Evolutionary conservation across 495 filamentous ascomycete genomes (phyloP).

Genomic region (Xylaria curta): DNA sequence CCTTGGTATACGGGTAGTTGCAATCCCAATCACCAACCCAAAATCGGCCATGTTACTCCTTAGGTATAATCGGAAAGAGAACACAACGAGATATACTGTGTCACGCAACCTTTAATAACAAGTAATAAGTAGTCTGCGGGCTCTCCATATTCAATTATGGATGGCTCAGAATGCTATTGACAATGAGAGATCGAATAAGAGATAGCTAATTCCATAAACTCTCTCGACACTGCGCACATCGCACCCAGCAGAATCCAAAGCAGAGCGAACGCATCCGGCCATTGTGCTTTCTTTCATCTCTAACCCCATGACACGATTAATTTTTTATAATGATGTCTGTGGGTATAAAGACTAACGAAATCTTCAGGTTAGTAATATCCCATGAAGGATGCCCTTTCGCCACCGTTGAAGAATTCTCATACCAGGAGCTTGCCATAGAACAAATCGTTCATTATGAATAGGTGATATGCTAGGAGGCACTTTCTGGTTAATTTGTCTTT

Average conservation of each 20-base stretch:
- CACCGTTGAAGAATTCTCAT: not conserved
- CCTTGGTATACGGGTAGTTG: no score
- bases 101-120: not conserved
- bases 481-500: not conserved
- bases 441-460: not conserved
- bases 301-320: not conserved
- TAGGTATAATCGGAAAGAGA: not conserved
- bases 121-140: not conserved
- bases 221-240: not conserved
- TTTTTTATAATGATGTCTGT: not conserved
- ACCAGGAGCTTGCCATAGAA: not conserved
- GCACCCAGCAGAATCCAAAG: not conserved
- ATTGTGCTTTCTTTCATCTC: not conserved
- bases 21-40: not conserved
- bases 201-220: not conserved
- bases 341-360: not conserved
- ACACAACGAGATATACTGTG: not conserved
- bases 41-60: not conserved
- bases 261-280: not conserved
- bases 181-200: not conserved
- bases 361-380: not conserved
- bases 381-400: not conserved
- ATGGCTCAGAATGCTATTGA: not conserved
- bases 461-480: not conserved
- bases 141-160: not conserved